A percentile compares a stretch with the other conserved stretches of the same genome.
Conservation (phyloP, 495 filamentous ascomycete genomes). For the Recurvomyces mirabilis region DNA sequence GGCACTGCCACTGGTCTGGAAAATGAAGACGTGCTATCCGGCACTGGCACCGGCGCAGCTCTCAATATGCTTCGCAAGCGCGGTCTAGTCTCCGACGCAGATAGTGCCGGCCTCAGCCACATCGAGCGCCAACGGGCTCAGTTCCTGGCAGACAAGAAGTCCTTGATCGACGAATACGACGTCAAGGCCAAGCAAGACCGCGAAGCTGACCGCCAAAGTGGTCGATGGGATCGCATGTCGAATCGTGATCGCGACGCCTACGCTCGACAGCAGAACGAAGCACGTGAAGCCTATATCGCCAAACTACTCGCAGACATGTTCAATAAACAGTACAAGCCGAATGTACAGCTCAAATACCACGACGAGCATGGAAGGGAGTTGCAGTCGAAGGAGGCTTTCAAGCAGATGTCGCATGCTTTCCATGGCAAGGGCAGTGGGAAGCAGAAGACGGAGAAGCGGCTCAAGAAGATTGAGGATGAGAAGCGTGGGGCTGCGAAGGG, state of each 20-base stretch:
- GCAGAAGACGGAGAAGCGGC: constrained; percentile 90
- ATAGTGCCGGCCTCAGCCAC: constrained; percentile 49
- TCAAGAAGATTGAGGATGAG: constrained; percentile 97
- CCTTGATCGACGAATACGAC: constrained; percentile 64
- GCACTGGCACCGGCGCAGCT: constrained; percentile 67
- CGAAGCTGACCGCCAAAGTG: constrained; percentile 72
- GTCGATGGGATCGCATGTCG: constrained; percentile 75
- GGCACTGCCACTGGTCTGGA: constrained; percentile 67
- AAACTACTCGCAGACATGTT: constrained; percentile 73
- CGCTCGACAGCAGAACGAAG: constrained; percentile 73
- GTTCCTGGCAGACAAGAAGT: constrained; percentile 72
- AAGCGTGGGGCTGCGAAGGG: constrained; percentile 75
- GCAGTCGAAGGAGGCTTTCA: constrained; percentile 92
- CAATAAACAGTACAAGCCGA: constrained; percentile 76
- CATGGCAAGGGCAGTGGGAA: constrained; percentile 96
- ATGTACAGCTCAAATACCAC: constrained; percentile 78
- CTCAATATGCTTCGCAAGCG: constrained; percentile 72
- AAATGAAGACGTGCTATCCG: constrained; percentile 62
- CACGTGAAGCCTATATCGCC: constrained; percentile 70
- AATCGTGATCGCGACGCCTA: constrained; percentile 84
- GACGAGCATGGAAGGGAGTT: constrained; percentile 78
- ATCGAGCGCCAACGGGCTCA: constrained; percentile 60
- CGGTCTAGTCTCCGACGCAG: constrained; percentile 57
- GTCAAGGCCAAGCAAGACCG: constrained; percentile 68
- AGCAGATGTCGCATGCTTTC: constrained; percentile 90